These are phyloP conservation scores for Talaromyces funiculosus DNA, from an alignment of 2,329 filamentous ascomycete genomes.

Conservation along the genomic window DNA sequence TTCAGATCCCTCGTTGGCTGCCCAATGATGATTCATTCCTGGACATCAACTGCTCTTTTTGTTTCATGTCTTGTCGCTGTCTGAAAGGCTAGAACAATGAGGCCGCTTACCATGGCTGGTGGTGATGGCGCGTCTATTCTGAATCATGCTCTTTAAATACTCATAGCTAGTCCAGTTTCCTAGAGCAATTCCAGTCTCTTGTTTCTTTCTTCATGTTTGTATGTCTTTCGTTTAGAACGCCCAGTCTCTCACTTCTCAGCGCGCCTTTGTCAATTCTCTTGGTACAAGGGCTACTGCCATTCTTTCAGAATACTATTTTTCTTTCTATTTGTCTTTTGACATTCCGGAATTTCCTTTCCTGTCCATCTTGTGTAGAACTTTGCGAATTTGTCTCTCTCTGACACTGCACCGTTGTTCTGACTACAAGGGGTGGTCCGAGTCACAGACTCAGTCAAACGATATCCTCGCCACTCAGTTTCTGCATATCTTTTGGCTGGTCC, in stretches of 20 bases:
- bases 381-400: background rate
- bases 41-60: background rate
- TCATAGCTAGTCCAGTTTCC: background rate
- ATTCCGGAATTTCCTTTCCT: background rate
- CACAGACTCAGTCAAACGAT: background rate
- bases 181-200: background rate
- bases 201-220: background rate
- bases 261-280: background rate
- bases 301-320: background rate
- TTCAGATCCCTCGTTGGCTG: background rate
- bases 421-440: background rate
- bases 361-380: background rate
- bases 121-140: background rate
- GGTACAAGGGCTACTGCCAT: background rate
- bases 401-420: background rate
- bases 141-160: background rate
- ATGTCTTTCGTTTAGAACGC: constrained; percentile 2
- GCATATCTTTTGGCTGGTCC: background rate
- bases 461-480: background rate
- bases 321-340: background rate
- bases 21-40: background rate
- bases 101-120: background rate
- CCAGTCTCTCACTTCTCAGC: constrained; percentile 1
- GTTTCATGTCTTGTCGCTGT: background rate
- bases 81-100: background rate